Conservation (phyloP, 805 yeast genomes). For the Barnettozyma wickerhamii region DNA sequence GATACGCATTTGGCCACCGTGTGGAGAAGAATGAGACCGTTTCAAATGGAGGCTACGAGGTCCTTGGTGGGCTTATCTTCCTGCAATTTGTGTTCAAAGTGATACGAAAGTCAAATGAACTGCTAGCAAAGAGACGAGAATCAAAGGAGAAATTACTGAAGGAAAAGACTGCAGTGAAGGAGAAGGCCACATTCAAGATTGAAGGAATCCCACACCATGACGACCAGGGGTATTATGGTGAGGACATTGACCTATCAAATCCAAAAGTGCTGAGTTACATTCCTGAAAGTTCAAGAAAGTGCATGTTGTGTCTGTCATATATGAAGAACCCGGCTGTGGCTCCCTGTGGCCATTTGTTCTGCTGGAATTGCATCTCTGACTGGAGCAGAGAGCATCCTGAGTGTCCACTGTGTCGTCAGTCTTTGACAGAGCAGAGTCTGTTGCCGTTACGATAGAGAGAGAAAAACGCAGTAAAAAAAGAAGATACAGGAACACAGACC, state of each 20-base stretch:
- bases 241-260: conserved; percentile 53
- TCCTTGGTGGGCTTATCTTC: conserved; percentile 62
- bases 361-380: conserved; percentile 87
- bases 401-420: conserved; percentile 88
- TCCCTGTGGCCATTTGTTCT: conserved; percentile 87
- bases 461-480: too few species aligned
- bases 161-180: background rate
- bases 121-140: conserved; percentile 1
- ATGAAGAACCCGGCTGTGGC: conserved; percentile 85
- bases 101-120: conserved; percentile 8
- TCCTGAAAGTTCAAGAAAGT: conserved; percentile 63
- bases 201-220: conserved; percentile 7
- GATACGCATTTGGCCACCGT: conserved; percentile 72
- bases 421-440: conserved; percentile 35
- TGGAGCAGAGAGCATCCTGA: conserved; percentile 88
- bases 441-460: conserved; percentile 23
- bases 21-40: conserved; percentile 38
- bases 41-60: conserved; percentile 61
- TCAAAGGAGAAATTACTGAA: background rate
- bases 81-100: conserved; percentile 47
- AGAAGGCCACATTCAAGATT: conserved; percentile 3
- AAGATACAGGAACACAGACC: too few species aligned
- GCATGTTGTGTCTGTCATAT: conserved; percentile 78
- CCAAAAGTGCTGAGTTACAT: conserved; percentile 57
- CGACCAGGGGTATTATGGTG: conserved; percentile 5